These are phyloP conservation scores for Diphasiastrum complanatum DNA, from an alignment of 83 land plant species.

Conservation along the genomic window DNA sequence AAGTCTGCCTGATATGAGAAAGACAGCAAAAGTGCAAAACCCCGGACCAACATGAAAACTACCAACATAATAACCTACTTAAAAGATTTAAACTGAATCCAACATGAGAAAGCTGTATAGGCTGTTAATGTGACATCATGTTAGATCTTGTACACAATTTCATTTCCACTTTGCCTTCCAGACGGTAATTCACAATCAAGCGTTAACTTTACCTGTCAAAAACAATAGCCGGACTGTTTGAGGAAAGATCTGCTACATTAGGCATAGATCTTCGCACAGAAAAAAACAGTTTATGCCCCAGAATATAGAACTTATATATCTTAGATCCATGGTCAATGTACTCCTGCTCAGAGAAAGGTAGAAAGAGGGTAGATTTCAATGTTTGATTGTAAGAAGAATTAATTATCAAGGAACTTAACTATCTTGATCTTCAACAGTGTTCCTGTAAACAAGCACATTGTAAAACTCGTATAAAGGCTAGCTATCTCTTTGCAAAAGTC, in stretches of 20 bases:
- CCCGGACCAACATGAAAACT: no score
- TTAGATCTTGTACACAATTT: no score
- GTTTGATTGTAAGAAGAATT: not conserved
- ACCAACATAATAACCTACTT: not conserved
- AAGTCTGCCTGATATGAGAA: no score
- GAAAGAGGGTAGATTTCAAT: not conserved
- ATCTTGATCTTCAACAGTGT: not conserved
- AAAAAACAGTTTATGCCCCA: constrained; percentile 67
- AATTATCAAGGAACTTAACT: not conserved
- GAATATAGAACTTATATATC: constrained; percentile 68
- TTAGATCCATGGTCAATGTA: constrained; percentile 84
- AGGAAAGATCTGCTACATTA: constrained; percentile 42
- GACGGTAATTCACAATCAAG: no score
- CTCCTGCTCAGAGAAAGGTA: constrained; percentile 48
- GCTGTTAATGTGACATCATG: not conserved
- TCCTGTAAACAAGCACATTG: no score
- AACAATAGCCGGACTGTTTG: constrained; percentile 36
- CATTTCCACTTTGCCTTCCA: no score
- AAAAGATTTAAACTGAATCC: not conserved
- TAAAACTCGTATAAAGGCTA: no score
- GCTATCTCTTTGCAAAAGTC: no score
- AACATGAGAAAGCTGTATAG: not conserved
- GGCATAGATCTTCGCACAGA: constrained; percentile 79
- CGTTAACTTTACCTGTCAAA: constrained; percentile 69
- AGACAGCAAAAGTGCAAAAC: no score